These are phyloP conservation scores for Rubia balearica DNA, from an alignment of 305 asterid species.

Conservation along the genomic window DNA sequence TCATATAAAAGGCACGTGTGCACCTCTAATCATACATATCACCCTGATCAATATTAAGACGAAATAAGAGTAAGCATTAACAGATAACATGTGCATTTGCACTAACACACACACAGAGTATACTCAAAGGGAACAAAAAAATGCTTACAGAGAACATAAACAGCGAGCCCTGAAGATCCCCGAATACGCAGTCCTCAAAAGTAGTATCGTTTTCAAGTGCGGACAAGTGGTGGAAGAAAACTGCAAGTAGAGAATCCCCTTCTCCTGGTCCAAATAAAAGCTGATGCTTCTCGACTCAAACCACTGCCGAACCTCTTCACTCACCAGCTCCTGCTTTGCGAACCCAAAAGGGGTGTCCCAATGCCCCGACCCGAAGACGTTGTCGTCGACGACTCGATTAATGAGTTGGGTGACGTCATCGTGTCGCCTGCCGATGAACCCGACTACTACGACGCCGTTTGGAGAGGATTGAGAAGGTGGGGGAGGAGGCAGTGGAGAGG, in stretches of 20 bases:
- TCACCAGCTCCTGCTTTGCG: conserved; percentile 27
- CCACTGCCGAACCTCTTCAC: conserved; percentile 53
- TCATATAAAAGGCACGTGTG: neutral
- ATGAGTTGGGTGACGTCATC: conserved; percentile 62
- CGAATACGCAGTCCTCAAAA: conserved; percentile 54
- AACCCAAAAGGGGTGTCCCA: conserved; percentile 43
- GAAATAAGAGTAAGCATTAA: neutral
- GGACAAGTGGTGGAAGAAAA: conserved; percentile 36
- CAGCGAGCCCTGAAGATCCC: conserved; percentile 82
- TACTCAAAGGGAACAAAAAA: neutral
- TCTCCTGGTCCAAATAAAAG: conserved; percentile 50
- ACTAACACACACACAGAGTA: neutral
- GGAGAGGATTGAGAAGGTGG: conserved; percentile 28
- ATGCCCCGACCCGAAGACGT: conserved; percentile 71
- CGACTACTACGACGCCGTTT: conserved; percentile 74
- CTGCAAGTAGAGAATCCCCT: conserved; percentile 73
- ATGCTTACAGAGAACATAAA: conserved; percentile 91
- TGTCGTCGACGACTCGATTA: conserved; percentile 66
- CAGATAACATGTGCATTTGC: neutral
- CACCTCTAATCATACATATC: neutral
- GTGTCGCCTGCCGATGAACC: conserved; percentile 69
- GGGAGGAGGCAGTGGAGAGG: conserved; percentile 28
- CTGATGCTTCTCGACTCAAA: conserved; percentile 59
- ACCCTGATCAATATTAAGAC: neutral
- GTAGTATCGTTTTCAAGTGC: conserved; percentile 35